Percentiles rank a stretch among this genome's conserved stretches.
Conservation (phyloP, 1,139 yeast genomes). For the Barnettozyma hawaiiensis region DNA sequence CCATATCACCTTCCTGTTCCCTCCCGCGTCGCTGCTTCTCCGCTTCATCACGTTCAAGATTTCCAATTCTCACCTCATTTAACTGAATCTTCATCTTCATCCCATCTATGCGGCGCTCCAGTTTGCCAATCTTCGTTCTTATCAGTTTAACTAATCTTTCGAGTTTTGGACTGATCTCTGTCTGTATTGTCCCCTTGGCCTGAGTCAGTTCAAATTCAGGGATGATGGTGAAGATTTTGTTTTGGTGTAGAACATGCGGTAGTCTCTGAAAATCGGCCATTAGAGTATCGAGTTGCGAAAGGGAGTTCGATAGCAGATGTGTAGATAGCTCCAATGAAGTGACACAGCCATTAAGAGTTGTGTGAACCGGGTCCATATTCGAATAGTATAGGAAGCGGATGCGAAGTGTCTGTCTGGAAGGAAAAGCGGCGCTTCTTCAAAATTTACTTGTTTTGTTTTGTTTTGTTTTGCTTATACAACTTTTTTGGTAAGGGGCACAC, state of each 20-base stretch:
- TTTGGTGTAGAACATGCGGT: slow-evolving; percentile 20
- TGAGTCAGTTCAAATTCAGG: slow-evolving; percentile 35
- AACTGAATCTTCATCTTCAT: slow-evolving; percentile 31
- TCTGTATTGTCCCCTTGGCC: slow-evolving; percentile 31
- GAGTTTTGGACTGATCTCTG: slow-evolving; percentile 35
- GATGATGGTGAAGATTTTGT: slow-evolving; percentile 32
- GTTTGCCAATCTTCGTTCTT: slow-evolving; percentile 33
- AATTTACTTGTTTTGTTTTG: slow-evolving; percentile 1
- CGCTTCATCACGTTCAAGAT: slow-evolving; percentile 14
- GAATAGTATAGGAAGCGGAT: neutral
- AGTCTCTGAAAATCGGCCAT: slow-evolving; percentile 21
- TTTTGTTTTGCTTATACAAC: neutral
- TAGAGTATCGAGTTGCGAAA: slow-evolving; percentile 19
- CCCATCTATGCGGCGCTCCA: slow-evolving; percentile 30
- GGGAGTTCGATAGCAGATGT: slow-evolving; percentile 14
- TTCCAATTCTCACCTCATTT: slow-evolving; percentile 30
- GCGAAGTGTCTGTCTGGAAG: too few species aligned
- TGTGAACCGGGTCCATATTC: slow-evolving; percentile 2
- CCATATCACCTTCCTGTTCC: slow-evolving; percentile 12
- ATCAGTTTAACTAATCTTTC: slow-evolving; percentile 31
- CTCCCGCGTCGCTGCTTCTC: neutral
- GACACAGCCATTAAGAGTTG: slow-evolving; percentile 14
- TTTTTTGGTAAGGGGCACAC: neutral
- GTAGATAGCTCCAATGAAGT: slow-evolving; percentile 19
- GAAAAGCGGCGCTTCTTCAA: too few species aligned